These are phyloP conservation scores for Leishmania mexicana DNA, from an alignment of 208 protist genomes.

Conservation along the genomic window DNA sequence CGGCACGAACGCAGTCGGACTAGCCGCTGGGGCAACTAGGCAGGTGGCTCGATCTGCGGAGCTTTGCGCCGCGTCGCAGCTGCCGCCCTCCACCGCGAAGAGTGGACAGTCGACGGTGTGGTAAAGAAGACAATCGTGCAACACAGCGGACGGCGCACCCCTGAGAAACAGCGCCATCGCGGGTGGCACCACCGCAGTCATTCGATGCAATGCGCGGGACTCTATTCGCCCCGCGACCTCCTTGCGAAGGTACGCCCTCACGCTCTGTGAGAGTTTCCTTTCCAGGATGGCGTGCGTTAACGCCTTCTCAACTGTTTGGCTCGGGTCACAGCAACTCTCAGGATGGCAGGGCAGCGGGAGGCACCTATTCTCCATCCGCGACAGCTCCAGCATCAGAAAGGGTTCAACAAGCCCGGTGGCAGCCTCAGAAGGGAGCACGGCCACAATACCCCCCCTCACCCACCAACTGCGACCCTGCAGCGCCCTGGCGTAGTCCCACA, in stretches of 20 bases:
- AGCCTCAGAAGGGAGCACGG: slow-evolving; percentile 3
- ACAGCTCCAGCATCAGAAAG: slow-evolving; percentile 42
- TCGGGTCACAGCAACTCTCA: neutral
- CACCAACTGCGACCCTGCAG: slow-evolving; percentile 27
- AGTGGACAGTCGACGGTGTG: slow-evolving; percentile 43
- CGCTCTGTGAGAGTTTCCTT: neutral
- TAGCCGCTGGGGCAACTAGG: slow-evolving; percentile 1
- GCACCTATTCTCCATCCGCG: neutral
- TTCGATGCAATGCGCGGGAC: slow-evolving; percentile 29
- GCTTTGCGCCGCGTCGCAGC: neutral
- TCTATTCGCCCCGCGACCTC: slow-evolving; percentile 24
- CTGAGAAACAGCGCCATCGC: slow-evolving; percentile 43
- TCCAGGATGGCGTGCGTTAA: slow-evolving; percentile 5
- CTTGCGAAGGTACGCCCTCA: neutral
- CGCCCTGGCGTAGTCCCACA: slow-evolving; percentile 22
- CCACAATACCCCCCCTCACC: slow-evolving; percentile 12
- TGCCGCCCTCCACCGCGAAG: neutral
- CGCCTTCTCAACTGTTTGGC: neutral
- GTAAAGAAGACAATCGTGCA: slow-evolving; percentile 42
- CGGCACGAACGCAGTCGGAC: neutral
- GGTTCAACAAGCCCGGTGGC: slow-evolving; percentile 11
- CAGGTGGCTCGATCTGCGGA: too few relatives aligned
- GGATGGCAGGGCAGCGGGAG: neutral
- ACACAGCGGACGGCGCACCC: slow-evolving; percentile 14
- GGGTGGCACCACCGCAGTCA: slow-evolving; percentile 43